Base-by-base conservation (phyloP, 2,329 filamentous ascomycete genomes). In the Cercospora canescens region DNA sequence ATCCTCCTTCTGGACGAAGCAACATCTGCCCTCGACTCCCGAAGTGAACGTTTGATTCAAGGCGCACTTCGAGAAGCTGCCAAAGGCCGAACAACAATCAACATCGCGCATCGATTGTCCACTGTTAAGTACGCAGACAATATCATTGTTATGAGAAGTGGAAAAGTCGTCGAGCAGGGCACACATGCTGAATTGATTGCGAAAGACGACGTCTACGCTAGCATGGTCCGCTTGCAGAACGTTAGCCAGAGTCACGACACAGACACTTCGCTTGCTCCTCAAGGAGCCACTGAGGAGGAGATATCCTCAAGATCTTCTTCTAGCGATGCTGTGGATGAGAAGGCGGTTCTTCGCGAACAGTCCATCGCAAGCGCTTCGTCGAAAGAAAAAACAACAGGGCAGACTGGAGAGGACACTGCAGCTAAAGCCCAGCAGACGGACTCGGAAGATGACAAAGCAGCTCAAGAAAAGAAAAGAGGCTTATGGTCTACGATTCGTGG, bases 61-160 rank as follows among this genome's bases (percentile, higher is more conserved):
- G 74, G 75, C 39, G 78, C 81, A 1, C 77, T 83, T 37, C 76
- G 75, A 8, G 78, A 77, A 21, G 81, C 80, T 7, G 76, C 79
- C 4, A 74, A 76, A 52, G 81, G 78, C 4, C 75, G 80, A 62
- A 87, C 92, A 1, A 91, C 91, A 67, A 82, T 95, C 3, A 90
- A 91, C 2, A 91, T 95, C 11, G 92, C 92, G 1, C 92, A 94
- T 76, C 83, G 91, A 14, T 81, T 94, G 57, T 89, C 89, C 0
- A 94, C 90, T 12, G 88, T 94, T 21, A 91, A 91, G 76, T 90
- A 93, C 71, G 90, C 91, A 1, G 89, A 94, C 76, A 81, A 89
- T n/a, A 94, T 94, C 48, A 92, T 91, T 72, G 91, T 94, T 0
- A 86, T 95, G 56, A 90, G 90, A 11, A 84, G 88, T 67, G 87